Base-by-base conservation (phyloP, 805 yeast genomes). In the Pichia cephalocereana region DNA sequence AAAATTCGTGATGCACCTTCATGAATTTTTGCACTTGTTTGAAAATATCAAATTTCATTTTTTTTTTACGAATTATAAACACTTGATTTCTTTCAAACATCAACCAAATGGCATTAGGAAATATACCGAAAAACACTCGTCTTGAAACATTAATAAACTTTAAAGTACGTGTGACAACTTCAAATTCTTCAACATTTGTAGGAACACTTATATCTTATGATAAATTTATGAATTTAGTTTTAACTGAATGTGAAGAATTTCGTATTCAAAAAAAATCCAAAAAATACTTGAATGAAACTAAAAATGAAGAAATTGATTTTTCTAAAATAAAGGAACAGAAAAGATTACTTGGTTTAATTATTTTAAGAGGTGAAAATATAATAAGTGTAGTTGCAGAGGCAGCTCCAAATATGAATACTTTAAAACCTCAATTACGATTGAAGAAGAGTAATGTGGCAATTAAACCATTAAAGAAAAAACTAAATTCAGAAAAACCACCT, bases 161-260 rank as follows among this genome's bases (percentile, higher is more conserved):
- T 67, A 75, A 86, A 49, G 77, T 93, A 46, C 76, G 83, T 47
- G 85, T 88, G 26, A 72, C 82, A 30, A 78, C 91, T 1, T 64
- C 78, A n/a, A 97, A 91, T 66, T 82, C 84, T 6, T 74, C 95
- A 40, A 82, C 79, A 41, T 78, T 86, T 54, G 72, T 81, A 8
- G 99, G 99, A 2, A 82, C 80, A 52, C 72, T 91, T 46, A 66
- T 90, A 53, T 89, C 98, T 8, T 91, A 87, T 63, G 99, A 93
- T 64, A 83, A 83, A 60, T 85, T 83, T 62, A 82, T 90, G 83
- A 91, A 91, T 64, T 62, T 91, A 17, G 96, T 93, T 14, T 68
- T 91, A 32, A 75, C 85, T 12, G 93, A 90, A 54, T 78, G 93
- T 40, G 89, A 86, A 58, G 99, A 91, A 62, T 80, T 80, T 58